Evolutionary conservation across 2,329 filamentous ascomycete genomes (phyloP), one percentile per base, ranked within the genome.

Genomic region (Trichoderma pleuroti): DNA sequence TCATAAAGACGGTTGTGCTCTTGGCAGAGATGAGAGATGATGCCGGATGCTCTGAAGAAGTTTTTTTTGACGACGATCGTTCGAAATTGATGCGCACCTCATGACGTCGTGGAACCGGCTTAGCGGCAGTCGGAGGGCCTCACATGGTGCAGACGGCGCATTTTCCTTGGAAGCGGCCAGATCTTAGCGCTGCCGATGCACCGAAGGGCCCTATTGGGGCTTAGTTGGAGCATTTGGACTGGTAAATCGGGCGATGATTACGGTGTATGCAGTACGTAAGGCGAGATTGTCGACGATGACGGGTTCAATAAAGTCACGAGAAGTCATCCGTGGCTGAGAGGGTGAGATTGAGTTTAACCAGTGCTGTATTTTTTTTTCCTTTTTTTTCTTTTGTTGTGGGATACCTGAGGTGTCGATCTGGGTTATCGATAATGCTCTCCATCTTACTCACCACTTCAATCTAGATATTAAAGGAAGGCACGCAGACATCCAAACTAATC

Each of bases 161-260:
- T 66, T 56, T 56, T 56, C 42, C 61, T 56, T 66, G 63, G 24
- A 54, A 65, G n/a, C 26, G 5, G 36, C 26, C 6, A 32, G 65
- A 68, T 68, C 56, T 60, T 52, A 57, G 65, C 39, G 65, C 46
- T 46, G 65, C 56, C 56, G 65, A 68, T 30, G 65, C 26, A 32
- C 52, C 52, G 64, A 42, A 0, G n/a, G 21, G 1, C 16, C 65
- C 65, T 8, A 39, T 68, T 68, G 39, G 36, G 30, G 46, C 1
- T 52, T 52, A 52, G 46, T 52, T 52, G n/a, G 0, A 24, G 46
- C 46, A 21, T 52, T 2, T 24, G 21, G 46, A 2, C 46, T 24
- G 21, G 46, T 52, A 24, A 52, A 52, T 52, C 46, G 46, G 46
- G 46, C 46, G 46, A 52, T 52, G 46, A 12, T 52, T 14, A 52